phyloP scores from a whole-genome alignment of 2,329 filamentous ascomycete species.

The Phaeosphaeria sp. region DNA sequence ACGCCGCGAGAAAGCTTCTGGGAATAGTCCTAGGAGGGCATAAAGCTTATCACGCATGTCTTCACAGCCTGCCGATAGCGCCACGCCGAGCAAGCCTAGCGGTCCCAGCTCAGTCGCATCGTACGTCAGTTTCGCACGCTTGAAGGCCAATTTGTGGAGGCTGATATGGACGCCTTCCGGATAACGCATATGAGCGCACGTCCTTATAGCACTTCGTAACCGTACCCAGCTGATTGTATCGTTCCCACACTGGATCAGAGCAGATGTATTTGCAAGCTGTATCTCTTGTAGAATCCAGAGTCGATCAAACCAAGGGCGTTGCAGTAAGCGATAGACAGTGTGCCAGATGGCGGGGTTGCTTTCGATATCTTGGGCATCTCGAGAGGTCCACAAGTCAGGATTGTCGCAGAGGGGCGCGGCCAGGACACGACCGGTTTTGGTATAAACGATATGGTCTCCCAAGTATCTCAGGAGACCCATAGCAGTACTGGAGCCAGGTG shows the following conservation, averaged over 20 bases:
- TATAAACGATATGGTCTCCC: neutral
- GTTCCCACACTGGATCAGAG: constrained; percentile 2
- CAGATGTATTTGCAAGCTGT: neutral
- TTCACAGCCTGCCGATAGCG: neutral
- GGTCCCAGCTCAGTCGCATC: neutral
- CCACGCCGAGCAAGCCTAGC: neutral
- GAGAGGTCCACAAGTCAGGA: neutral
- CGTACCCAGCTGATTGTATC: neutral
- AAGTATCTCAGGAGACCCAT: neutral
- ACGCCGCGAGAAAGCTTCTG: neutral
- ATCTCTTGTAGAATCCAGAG: constrained; percentile 10
- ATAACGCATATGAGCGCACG: neutral
- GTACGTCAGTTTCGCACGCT: neutral
- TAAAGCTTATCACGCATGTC: constrained; percentile 3
- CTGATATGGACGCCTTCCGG: neutral
- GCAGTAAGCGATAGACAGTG: neutral
- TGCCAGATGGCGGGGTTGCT: neutral
- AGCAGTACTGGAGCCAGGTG: neutral
- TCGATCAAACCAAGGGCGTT: constrained; percentile 3
- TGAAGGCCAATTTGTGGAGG: neutral
- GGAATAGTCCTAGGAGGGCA: neutral
- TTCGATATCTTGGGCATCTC: neutral
- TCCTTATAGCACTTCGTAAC: neutral
- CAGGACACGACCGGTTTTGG: neutral
- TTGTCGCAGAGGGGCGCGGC: neutral